Base-by-base conservation (phyloP, 331 rosid genomes). In the Cydonia oblonga region DNA sequence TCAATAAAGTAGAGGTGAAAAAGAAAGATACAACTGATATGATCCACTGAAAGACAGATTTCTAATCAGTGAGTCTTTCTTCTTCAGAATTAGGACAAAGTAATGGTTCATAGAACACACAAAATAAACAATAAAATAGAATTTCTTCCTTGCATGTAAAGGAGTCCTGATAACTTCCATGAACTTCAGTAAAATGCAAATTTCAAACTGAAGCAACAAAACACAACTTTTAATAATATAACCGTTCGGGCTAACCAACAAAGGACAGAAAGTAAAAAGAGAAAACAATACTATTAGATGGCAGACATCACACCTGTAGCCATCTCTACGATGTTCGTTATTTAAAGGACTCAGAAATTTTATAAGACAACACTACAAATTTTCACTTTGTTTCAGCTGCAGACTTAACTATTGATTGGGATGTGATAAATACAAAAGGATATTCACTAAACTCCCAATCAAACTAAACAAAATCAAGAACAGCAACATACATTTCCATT, bases 401-500 rank as follows among this genome's bases (percentile, higher is more conserved):
- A 33, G 7, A 9, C 14, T 22, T 1, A n/a, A 28, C 26, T n/a
- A 2, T 54, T 70, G 14, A 28, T 1, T 28, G 62, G 35, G 24
- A 2, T 6, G 29, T 32, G 53, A 20, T 18, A 30, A 53, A n/a
- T 16, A n/a, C 38, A 29, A 57, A 40, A 5, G 8, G 25, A 51
- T 6, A 76, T 18, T 5, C 35, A 59, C 24, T 56, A 63, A 64
- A 22, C 76, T 62, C 32, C 19, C 38, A 30, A 64, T 67, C 51
- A 8, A 33, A 74, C 61, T 8, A 59, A 23, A 25, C 33, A 46
- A 85, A 70, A 71, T 49, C 64, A 73, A 54, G 33, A 75, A 70
- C 73, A 71, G 80, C 80, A 76, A 62, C 92, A 74, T 81, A 93
- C 97, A 84, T 87, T 88, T 81, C 80, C 96, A 66, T 85, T 95